Base-by-base conservation (phyloP, 345 rosid species). In the Acer saccharum region DNA sequence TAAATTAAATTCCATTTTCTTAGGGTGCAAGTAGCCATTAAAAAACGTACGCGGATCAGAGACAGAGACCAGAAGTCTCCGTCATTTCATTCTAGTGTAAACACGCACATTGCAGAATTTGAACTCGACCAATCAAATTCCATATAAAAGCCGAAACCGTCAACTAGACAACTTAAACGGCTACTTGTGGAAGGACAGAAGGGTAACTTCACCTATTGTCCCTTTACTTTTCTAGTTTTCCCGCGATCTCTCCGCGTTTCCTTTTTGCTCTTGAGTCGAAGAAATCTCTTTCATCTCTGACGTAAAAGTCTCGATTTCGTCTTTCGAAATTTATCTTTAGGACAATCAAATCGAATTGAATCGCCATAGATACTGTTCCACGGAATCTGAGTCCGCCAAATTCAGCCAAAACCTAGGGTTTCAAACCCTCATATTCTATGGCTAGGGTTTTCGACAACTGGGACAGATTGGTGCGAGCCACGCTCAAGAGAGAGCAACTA, bases 401-500 rank as follows among this genome's bases (percentile, higher is more conserved):
- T 60, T 41, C 41, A 32, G 65, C 39, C 21, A 32, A 35, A 55
- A 67, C 72, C 48, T 71, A 23, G 77, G 74, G 70, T 70, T 69
- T 76, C 57, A 65, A 64, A 43, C 57, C 66, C 18, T 50, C 75
- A 64, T 86, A 78, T 78, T 58, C 80, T 72, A 95, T 95, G 99
- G 80, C 89, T 84, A 82, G 91, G 88, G 91, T 76, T 87, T 69
- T 79, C 71, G 80, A 85, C 64, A 96, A 89, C 71, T 96, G 99
- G 99, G 91, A 90, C 60, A 81, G 98, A 82, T 88, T 94, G 65
- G 95, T 94, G 76, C 89, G 98, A 68, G 97, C 99, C 69, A 89
- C 98, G 63, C 79, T 96, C 83, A 84, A 85, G 68, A 86, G 97
- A 74, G 98, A 96, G 86, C 92, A 93, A 82, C 84, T 90, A 68